Base-by-base conservation (phyloP, 2,329 filamentous ascomycete species). In the Emydomyces testavorans region DNA sequence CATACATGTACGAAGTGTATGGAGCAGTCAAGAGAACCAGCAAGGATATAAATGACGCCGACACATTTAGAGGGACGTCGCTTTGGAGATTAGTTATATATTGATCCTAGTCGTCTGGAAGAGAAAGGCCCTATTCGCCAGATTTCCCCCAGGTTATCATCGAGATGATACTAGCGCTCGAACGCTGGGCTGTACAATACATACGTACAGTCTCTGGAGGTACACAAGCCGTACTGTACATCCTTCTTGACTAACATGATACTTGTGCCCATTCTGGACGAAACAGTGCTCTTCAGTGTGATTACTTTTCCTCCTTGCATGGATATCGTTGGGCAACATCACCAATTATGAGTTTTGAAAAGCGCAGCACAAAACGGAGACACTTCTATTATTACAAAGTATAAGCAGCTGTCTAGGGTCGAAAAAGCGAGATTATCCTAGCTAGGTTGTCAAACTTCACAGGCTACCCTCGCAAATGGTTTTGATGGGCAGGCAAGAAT, bases 361-460 rank as follows among this genome's bases (percentile, higher is more conserved):
- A n/a, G 23, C 3, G 24, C 11, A 38, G 10, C 6, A 10, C 23
- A 11, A 10, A 38, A n/a, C 11, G 21, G 6, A 20, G 18, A 38
- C 18, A 3, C 36, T 38, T 23, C 11, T n/a, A 7, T 32, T 4
- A 32, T 32, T n/a, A 18, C 13, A 23, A 16, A 10, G 10, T 15
- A n/a, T n/a, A n/a, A n/a, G 26, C 20, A 21, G 39, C 13, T 44
- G 29, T 23, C 11, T 26, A 10, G 41, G 41, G 41, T 44, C 4
- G 18, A 34, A 23, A 29, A 43, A 43, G 40, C 40, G 40, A 43
- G 34, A 34, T 43, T 34, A 34, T 40, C 21, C 29, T 29, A 11
- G 15, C 11, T 20, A 18, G 16, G 18, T 38, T 11, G n/a, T 38
- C 15, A 38, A 38, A 38, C 6, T 11, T 21, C 29, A 31, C 29